Conservation (phyloP, 1,139 yeast genomes). For the Hyphopichia burtonii region DNA sequence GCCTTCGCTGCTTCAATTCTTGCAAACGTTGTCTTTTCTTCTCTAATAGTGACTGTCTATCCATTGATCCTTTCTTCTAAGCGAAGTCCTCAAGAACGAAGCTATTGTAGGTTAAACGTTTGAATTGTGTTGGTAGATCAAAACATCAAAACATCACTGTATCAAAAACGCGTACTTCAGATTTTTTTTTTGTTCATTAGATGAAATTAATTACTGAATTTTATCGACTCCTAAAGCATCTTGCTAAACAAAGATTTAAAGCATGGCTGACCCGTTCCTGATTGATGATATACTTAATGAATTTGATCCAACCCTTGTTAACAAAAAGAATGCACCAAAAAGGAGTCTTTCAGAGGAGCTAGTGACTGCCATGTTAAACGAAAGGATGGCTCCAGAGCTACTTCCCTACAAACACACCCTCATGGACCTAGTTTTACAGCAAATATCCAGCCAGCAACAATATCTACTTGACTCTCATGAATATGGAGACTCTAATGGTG, state of each 20-base stretch:
- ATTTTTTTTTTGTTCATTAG: slow-evolving; percentile 1
- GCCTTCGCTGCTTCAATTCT: slow-evolving; percentile 37
- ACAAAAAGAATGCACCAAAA: slow-evolving; percentile 13
- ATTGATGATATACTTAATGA: slow-evolving; percentile 70
- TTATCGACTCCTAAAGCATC: too few relatives aligned
- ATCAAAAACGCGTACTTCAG: slow-evolving; percentile 9
- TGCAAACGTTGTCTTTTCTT: slow-evolving; percentile 43
- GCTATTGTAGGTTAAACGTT: too few relatives aligned
- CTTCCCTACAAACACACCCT: slow-evolving; percentile 66
- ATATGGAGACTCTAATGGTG: slow-evolving; percentile 44
- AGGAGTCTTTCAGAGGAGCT: slow-evolving; percentile 41
- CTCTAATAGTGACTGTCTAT: slow-evolving; percentile 39
- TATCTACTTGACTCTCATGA: slow-evolving; percentile 62
- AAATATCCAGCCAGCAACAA: slow-evolving; percentile 71
- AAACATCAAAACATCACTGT: background rate
- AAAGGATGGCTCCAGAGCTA: slow-evolving; percentile 81
- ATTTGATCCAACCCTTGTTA: slow-evolving; percentile 24
- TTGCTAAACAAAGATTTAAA: too few relatives aligned
- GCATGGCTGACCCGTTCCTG: slow-evolving; percentile 1
- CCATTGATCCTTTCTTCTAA: slow-evolving; percentile 27
- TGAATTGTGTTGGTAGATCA: background rate
- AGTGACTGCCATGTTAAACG: slow-evolving; percentile 75
- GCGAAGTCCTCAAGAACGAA: too few relatives aligned
- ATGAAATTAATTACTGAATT: background rate
- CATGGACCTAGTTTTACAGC: slow-evolving; percentile 53